Base-by-base conservation (phyloP, 192 early-diverging fungal genomes). In the Coemansia sp. region DNA sequence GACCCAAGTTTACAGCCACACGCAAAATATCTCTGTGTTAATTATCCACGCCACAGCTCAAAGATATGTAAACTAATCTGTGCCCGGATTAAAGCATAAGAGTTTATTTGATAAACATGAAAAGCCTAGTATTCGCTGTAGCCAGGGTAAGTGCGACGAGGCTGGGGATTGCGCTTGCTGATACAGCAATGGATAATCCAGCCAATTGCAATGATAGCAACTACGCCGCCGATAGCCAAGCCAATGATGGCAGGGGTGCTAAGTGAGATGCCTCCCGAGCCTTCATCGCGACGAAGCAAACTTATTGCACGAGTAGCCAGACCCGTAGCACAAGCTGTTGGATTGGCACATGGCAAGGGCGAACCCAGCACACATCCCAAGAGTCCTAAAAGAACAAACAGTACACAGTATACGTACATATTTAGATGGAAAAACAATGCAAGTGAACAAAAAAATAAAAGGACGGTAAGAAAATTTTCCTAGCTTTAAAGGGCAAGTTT, bases 161-260 rank as follows among this genome's bases (percentile, higher is more conserved):
- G 23, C n/a, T 46, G 19, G 2, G 20, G 10, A 11, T 46, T 46
- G 18, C 20, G 44, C 19, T 21, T 46, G 18, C 44, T 23, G 1
- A 18, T 23, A 13, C 44, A 46, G 44, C 44, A 46, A 23, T 46
- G 44, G 20, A 46, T 46, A 23, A 21, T 10, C 13, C 10, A 12
- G 2, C 44, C 44, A 13, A 46, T 18, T 6, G 14, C 11, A 30
- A 48, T 48, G 6, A 19, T n/a, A 3, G 13, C 46, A 7, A 48
- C 20, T 15, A 48, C 20, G 16, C 46, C 46, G 23, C 46, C 46
- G 5, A 20, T n/a, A 0, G 46, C 46, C 12, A 26, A 7, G 20
- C 46, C 46, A 48, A 48, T 48, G 23, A 48, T 48, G n/a, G 23
- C 20, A n/a, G 19, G 12, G 11, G 7, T 18, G 12, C 45, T 48